These are phyloP conservation scores for Aspergillus tanneri DNA, from an alignment of 2,329 filamentous ascomycete species.

Conservation along the genomic window DNA sequence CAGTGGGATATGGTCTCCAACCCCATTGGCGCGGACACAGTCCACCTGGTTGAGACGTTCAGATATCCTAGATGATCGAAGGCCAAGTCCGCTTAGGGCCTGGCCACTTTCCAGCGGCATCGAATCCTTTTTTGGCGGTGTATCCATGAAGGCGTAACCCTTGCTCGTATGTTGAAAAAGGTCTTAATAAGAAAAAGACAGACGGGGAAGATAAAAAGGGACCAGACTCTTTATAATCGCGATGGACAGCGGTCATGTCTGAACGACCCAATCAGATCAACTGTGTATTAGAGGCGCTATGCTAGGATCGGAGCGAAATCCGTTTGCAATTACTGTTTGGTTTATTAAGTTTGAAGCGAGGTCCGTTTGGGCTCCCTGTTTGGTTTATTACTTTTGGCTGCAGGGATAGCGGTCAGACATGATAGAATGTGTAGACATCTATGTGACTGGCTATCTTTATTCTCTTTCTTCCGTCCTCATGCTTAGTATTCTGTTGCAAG, in stretches of 20 bases:
- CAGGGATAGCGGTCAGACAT: too few species aligned
- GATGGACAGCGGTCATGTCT: not conserved
- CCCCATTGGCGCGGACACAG: conserved; percentile 53
- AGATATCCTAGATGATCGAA: conserved; percentile 15
- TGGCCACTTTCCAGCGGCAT: conserved; percentile 2
- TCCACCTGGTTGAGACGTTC: conserved; percentile 54
- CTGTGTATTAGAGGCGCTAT: too few species aligned
- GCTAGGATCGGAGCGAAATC: too few species aligned
- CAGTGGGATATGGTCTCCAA: conserved; percentile 51
- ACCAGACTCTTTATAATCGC: conserved; percentile 6
- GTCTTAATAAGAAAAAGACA: conserved; percentile 1
- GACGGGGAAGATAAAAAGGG: conserved; percentile 1
- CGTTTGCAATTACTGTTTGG: too few species aligned
- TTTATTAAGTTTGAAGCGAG: too few species aligned
- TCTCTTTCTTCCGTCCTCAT: too few species aligned
- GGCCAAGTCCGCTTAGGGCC: conserved; percentile 9
- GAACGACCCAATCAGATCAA: too few species aligned
- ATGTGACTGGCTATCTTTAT: too few species aligned
- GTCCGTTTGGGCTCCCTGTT: too few species aligned
- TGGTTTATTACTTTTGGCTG: too few species aligned
- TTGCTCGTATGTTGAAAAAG: not conserved
- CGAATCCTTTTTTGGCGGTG: conserved; percentile 3
- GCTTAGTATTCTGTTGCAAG: too few species aligned
- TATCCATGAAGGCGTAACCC: conserved; percentile 2
- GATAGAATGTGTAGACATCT: too few species aligned